Evolutionary conservation across 179 eudicot species (phyloP), one percentile per base, ranked within the genome.

Genomic region (Dionaea muscipula): DNA sequence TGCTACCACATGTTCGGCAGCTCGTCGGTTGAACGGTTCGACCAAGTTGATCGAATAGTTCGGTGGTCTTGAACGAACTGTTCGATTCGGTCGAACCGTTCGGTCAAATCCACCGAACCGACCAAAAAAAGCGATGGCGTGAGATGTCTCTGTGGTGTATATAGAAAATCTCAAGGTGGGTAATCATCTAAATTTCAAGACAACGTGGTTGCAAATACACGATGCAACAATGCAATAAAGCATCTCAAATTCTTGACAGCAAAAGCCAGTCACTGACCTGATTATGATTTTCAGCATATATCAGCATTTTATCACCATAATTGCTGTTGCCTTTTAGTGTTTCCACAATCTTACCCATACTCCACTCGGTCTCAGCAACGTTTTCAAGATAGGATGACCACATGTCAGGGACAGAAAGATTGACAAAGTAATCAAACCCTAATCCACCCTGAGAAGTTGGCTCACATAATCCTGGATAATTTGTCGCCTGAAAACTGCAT

Each of bases 341-440:
- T 62, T 69, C 80, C 46, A 64, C 77, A 67, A 93, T 96, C 96
- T 93, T 82, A 70, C 79, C 78, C 96, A 93, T 93, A 74, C 77
- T 82, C 99, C 99, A 93, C 62, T 82, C 78, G 47, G 54, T 60
- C 53, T 91, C 93, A 57, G 94, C 89, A 48, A 78, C 81, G 68
- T 88, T 76, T 65, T 85, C 85, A 20, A 88, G 79, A 45, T 75
- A 72, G 40, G 75, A 69, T 55, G 77, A 69, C 99, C 99, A 93
- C 93, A 88, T 77, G 57, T 93, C 93, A 21, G 96, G 66, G 59
- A 83, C 95, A 61, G 89, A 80, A 68, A 74, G 76, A 72, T 93
- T 84, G 55, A 83, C 96, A 68, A 68, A 93, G 69, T 84, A 93
- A 78, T 93, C 99, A 67, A 93, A 93, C 57, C 99, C 99, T 60